Percentiles rank a stretch among this genome's conserved stretches.
phyloP scores from a whole-genome alignment of 176 grass and related monocot species.

The Carex kokanica region DNA sequence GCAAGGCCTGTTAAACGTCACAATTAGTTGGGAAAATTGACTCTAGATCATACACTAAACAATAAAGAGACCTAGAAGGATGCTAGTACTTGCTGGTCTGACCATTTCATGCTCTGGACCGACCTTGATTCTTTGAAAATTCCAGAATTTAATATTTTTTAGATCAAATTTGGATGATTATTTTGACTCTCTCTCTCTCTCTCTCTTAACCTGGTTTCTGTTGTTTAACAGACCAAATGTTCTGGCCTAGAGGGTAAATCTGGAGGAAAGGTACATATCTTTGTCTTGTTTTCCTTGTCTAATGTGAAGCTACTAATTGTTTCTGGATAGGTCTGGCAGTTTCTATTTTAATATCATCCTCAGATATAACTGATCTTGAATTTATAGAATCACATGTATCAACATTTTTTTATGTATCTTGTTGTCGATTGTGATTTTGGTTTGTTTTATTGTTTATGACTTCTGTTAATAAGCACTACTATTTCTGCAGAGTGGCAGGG shows the following conservation, averaged over 20 bases:
- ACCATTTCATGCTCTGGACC: background rate
- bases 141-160: background rate
- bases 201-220: background rate
- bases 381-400: background rate
- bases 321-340: background rate
- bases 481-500: slow-evolving; percentile 26
- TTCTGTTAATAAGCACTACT: background rate
- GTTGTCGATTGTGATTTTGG: background rate
- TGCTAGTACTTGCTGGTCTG: background rate
- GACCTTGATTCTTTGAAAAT: slow-evolving; percentile 2
- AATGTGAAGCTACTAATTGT: slow-evolving; percentile 18
- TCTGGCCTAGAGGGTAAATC: slow-evolving; percentile 61
- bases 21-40: background rate
- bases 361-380: background rate
- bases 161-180: background rate
- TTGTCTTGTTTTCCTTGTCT: background rate
- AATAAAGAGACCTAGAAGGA: background rate
- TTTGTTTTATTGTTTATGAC: slow-evolving; percentile 9
- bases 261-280: slow-evolving; percentile 59
- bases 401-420: background rate
- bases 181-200: slow-evolving; percentile 13
- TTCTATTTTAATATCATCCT: slow-evolving; percentile 11
- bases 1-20: background rate
- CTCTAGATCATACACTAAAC: background rate
- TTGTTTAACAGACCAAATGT: slow-evolving; percentile 55